Base-by-base conservation (phyloP, 139 green algal species). In the Picochlorum sp. region DNA sequence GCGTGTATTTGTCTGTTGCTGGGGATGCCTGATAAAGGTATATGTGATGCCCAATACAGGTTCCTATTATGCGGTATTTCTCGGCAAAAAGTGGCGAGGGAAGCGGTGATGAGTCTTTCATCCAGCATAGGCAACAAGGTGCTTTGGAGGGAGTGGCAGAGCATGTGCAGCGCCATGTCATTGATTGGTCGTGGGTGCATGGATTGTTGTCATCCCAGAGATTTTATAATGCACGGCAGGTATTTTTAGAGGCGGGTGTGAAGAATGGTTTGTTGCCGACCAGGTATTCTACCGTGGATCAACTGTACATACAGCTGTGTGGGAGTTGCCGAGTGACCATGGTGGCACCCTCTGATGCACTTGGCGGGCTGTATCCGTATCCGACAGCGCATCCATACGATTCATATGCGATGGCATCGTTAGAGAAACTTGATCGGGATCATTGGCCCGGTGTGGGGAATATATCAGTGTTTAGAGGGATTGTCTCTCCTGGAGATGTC, bases 331-430 rank as follows among this genome's bases (percentile, higher is more conserved):
- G 80, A 4, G 58, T 91, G 61, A 69, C 91, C 50, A 70, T 92
- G 23, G 68, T 92, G 38, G 30, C 68, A 0, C 81, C 86, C 4
- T 38, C 63, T 5, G 45, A 79, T 47, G 74, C 74, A 0, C 85
- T 86, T 38, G 24, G 63, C 1, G 80, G 79, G 24, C 57, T 89
- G 63, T 89, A 87, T 64, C 85, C 86, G 9, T 92, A 80, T 69
- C 86, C 86, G n/a, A 45, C 80, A 13, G 61, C 78, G 20, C 86
- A 93, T 71, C 66, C 83, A 6, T 93, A 92, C 64, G 86, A 93
- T 63, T 16, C 66, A 18, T 87, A 87, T 63, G 80, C 75, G 47
- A 87, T 88, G 71, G 73, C 86, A 16, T 75, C 89, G 52, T 66
- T 86, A 15, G 84, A 89, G 52, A 45, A 73, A 15, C 10, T 57